A percentile compares a stretch with the other conserved stretches of the same genome.
Evolutionary conservation across 2,329 filamentous ascomycete genomes (phyloP).

Genomic region (Gaeumannomyces sp.): DNA sequence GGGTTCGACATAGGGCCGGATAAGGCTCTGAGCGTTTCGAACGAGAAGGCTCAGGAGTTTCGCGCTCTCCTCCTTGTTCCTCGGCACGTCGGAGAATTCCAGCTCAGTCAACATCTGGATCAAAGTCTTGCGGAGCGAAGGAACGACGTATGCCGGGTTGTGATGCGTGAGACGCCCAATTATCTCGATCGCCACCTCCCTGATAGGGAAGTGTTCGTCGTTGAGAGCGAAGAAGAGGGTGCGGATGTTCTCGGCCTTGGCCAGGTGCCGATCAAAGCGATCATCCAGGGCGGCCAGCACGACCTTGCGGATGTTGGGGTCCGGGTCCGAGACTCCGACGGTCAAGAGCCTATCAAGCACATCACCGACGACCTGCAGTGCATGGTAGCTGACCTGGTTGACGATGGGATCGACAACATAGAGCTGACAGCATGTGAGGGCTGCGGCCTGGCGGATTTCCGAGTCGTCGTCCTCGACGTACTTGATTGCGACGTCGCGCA

Average conservation of each 20-base stretch:
- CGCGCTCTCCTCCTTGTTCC: conserved; percentile 94
- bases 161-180: conserved; percentile 86
- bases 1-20: conserved; percentile 93
- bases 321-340: conserved; percentile 86
- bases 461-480: conserved; percentile 96
- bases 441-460: conserved; percentile 88
- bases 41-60: conserved; percentile 89
- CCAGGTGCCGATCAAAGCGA: conserved; percentile 93
- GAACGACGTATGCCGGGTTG: conserved; percentile 97
- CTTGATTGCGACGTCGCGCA: conserved; percentile 94
- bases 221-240: conserved; percentile 94
- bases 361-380: conserved; percentile 93
- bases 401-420: conserved; percentile 97
- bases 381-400: conserved; percentile 94
- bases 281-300: conserved; percentile 86
- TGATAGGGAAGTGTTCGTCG: conserved; percentile 85
- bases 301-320: conserved; percentile 80
- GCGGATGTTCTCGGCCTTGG: conserved; percentile 93
- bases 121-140: conserved; percentile 86
- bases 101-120: conserved; percentile 95
- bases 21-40: conserved; percentile 83
- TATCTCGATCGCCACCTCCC: conserved; percentile 92
- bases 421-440: conserved; percentile 94
- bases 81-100: conserved; percentile 88
- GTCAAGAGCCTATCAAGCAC: conserved; percentile 96